Evolutionary conservation across 352 stramenopile species (phyloP), one percentile per base, ranked within the genome.

Genomic region (Phytophthora foliorum): DNA sequence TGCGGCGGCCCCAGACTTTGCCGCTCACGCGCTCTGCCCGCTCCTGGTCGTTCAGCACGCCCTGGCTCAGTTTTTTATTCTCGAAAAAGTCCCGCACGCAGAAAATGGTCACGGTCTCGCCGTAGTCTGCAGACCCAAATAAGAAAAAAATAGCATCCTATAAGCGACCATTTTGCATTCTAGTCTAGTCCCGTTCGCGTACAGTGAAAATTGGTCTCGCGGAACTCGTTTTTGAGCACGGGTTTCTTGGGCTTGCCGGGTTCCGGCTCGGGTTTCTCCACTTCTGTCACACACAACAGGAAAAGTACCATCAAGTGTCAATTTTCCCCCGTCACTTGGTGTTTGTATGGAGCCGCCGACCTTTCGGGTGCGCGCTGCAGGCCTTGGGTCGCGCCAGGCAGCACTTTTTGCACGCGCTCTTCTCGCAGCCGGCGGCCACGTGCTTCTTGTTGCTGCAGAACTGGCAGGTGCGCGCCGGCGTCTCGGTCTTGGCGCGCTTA

Each of bases 191-290:
- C 36, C 17, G 31, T 10, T 10, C 6, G 74, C 86, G 27, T 82
- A 94, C 86, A 94, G 39, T 80, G 55, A 38, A 94, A 80, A 70
- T 91, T 92, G 32, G 65, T 67, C 57, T 94, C 86, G 57, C 88
- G 88, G 74, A 92, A 94, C 51, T 94, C 86, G 59, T 91, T 87
- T 70, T 92, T 94, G 19, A 94, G 67, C 59, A 94, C 86, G 6
- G 45, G 46, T 49, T 80, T 80, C 58, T 71, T 79, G 25, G 42
- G 21, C 19, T 66, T 72, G 16, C n/a, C 1, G 3, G 36, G 62
- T 10, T 74, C 65, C 4, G 51, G 25, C 29, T 71, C 62, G 7
- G 52, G 17, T 25, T 72, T 77, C 34, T 83, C 59, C 17, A 66
- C 21, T 39, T 74, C 69, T 81, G 27, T 31, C 7, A 52, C 0